phyloP scores from a whole-genome alignment of 169 alveolate species.

The Toxoplasma gondii region DNA sequence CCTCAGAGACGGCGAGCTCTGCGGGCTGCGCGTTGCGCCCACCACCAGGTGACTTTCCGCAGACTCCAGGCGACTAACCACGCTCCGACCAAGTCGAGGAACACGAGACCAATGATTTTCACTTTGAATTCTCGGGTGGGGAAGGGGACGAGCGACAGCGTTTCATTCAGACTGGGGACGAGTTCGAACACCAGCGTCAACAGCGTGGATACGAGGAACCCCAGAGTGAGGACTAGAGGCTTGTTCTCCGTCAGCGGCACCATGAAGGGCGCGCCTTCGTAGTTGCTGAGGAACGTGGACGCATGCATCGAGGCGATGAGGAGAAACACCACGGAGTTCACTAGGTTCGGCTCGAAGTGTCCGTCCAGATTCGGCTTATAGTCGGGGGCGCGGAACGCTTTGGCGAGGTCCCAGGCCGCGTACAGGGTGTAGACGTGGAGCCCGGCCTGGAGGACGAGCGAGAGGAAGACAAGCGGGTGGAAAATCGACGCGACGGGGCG shows the following conservation, averaged over 20 bases:
- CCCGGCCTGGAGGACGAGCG: constrained; percentile 79
- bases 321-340: constrained; percentile 87
- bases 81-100: constrained; percentile 37
- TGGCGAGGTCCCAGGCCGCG: constrained; percentile 83
- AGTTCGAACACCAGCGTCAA: constrained; percentile 54
- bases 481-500: constrained; percentile 66
- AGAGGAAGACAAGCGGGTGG: constrained; percentile 60
- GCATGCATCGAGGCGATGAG: constrained; percentile 81
- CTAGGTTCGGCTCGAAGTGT: constrained; percentile 85
- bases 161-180: constrained; percentile 53
- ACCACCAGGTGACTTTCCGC: background rate
- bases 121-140: background rate
- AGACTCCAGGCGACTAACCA: constrained; percentile 34
- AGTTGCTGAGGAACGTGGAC: constrained; percentile 85
- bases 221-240: constrained; percentile 68
- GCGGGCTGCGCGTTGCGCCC: background rate
- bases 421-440: constrained; percentile 79
- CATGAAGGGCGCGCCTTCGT: constrained; percentile 90
- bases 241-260: constrained; percentile 79
- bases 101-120: constrained; percentile 26
- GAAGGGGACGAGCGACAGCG: constrained; percentile 63
- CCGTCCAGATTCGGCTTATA: constrained; percentile 78
- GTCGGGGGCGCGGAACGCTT: constrained; percentile 30
- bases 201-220: background rate
- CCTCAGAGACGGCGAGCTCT: background rate